These are phyloP conservation scores for Sporisorium reilianum DNA, from an alignment of 1,284 basidiomycete species.

Conservation along the genomic window DNA sequence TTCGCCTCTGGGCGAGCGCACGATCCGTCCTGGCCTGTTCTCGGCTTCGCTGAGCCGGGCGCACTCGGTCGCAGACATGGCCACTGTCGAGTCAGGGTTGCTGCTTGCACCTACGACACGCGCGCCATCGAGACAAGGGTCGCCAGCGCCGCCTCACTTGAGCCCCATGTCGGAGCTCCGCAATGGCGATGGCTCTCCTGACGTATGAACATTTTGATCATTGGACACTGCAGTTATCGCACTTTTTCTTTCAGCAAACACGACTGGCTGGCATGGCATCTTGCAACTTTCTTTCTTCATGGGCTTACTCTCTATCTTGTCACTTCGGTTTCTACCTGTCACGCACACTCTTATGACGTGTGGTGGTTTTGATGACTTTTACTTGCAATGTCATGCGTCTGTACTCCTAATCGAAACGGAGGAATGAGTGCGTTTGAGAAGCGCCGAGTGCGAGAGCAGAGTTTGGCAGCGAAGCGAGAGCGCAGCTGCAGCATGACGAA, in stretches of 20 bases:
- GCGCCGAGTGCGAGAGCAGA: background rate
- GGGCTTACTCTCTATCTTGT: background rate
- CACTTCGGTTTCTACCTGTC: conserved; percentile 1
- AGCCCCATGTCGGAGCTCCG: conserved; percentile 37
- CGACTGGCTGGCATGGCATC: too few relatives aligned
- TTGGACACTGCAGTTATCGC: conserved; percentile 3
- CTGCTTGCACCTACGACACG: conserved; percentile 27
- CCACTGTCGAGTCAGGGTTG: conserved; percentile 24
- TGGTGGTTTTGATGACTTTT: background rate
- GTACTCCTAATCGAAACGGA: background rate
- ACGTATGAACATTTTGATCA: conserved; percentile 1
- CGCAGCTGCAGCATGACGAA: conserved; percentile 26
- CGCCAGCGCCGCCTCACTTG: conserved; percentile 33
- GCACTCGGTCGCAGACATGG: conserved; percentile 41
- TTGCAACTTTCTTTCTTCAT: background rate
- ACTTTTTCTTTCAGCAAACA: conserved; percentile 1
- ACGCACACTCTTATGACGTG: background rate
- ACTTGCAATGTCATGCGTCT: conserved; percentile 3
- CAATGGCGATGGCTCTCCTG: conserved; percentile 12
- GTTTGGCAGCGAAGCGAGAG: background rate
- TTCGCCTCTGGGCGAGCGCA: conserved; percentile 41
- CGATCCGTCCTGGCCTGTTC: conserved; percentile 27
- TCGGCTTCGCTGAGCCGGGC: conserved; percentile 42
- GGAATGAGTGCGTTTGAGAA: background rate
- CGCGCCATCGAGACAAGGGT: conserved; percentile 39